Conservation (phyloP, 164 flowering plant species). For the Houttuynia cordata region DNA sequence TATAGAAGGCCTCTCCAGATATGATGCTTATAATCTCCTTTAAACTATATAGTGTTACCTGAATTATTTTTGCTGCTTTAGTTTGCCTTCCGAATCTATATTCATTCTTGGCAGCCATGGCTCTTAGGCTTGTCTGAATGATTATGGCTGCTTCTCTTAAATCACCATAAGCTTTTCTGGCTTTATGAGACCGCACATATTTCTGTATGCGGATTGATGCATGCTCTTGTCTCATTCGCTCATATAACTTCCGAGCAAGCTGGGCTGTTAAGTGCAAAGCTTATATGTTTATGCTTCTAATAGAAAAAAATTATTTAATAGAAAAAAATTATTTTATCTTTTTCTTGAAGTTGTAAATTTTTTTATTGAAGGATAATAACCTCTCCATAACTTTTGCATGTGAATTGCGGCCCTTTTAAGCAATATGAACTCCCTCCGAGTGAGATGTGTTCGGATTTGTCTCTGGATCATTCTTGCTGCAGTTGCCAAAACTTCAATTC, state of each 20-base stretch:
- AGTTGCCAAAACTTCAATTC: conserved; percentile 60
- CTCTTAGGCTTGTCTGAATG: conserved; percentile 60
- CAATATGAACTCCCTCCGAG: conserved; percentile 50
- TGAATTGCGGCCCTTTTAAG: conserved; percentile 43
- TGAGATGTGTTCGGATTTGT: conserved; percentile 56
- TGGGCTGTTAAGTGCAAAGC: conserved; percentile 23
- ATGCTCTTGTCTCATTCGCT: conserved; percentile 53
- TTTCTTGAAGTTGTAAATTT: not conserved
- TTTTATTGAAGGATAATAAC: conserved; percentile 15
- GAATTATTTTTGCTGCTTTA: conserved; percentile 52
- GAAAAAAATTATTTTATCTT: not conserved
- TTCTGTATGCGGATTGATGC: conserved; percentile 61
- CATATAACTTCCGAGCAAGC: conserved; percentile 57
- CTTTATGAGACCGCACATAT: conserved; percentile 35
- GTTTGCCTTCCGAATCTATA: conserved; percentile 46
- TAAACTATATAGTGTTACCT: conserved; percentile 23
- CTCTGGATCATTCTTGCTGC: conserved; percentile 71
- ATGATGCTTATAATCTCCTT: not conserved
- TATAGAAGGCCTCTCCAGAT: not conserved
- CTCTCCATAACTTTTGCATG: conserved; percentile 64
- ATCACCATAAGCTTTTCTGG: conserved; percentile 36
- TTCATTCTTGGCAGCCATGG: conserved; percentile 63
- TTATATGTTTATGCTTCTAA: not conserved
- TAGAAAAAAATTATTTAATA: not conserved
- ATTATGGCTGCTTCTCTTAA: conserved; percentile 39